A percentile compares a stretch with the other conserved stretches of the same genome.
Conservation (phyloP, 1,139 yeast genomes). For the Fermentozyma sake region DNA sequence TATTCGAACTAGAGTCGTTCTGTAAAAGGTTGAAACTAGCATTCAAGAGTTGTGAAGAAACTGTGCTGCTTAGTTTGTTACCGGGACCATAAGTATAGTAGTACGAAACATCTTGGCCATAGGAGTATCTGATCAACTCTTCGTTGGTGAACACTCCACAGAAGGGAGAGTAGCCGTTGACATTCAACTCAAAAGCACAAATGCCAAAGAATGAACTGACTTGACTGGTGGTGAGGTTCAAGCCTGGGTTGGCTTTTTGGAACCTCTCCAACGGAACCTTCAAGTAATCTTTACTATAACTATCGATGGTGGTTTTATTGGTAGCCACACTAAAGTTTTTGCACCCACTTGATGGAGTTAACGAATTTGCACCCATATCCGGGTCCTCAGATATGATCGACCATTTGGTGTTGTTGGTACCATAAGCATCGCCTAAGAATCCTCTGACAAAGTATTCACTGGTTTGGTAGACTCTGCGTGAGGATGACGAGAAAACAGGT, state of each 20-base stretch:
- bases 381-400: conserved; percentile 11
- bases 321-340: conserved; percentile 16
- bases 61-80: conserved; percentile 29
- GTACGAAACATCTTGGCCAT: conserved; percentile 38
- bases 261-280: conserved; percentile 33
- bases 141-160: conserved; percentile 48
- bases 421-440: conserved; percentile 24
- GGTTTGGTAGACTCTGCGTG: conserved; percentile 14
- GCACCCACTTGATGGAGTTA: conserved; percentile 23
- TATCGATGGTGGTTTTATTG: conserved; percentile 13
- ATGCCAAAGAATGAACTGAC: conserved; percentile 34
- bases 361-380: conserved; percentile 15
- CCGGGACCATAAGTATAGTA: conserved; percentile 26
- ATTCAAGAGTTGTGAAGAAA: conserved; percentile 46
- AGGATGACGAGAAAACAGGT: conserved; percentile 15
- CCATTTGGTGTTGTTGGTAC: conserved; percentile 5
- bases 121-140: conserved; percentile 42
- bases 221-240: conserved; percentile 35
- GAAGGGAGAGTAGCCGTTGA: conserved; percentile 42
- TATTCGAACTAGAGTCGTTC: conserved; percentile 16
- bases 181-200: conserved; percentile 54
- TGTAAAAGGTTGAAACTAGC: conserved; percentile 44
- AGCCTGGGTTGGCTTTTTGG: conserved; percentile 35
- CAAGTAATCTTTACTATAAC: conserved; percentile 21
- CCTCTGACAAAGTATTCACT: conserved; percentile 16